phyloP scores from a whole-genome alignment of 768 basidiomycete genomes.

The Pleurotus pulmonarius region DNA sequence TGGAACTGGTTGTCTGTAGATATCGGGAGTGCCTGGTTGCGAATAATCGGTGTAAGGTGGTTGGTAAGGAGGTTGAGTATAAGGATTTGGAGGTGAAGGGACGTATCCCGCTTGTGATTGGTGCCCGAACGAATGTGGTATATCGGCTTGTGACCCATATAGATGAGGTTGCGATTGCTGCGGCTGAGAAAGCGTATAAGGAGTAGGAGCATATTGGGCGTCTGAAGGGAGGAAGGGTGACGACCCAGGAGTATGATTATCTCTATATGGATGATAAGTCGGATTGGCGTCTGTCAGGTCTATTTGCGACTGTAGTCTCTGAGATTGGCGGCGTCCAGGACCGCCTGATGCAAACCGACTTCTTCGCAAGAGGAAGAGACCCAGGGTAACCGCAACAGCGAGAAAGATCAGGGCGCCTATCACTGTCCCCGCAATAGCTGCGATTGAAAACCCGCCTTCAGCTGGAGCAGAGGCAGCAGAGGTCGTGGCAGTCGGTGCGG shows the following conservation, averaged over 20 bases:
- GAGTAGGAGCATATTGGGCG: background rate
- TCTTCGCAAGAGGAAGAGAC: conserved; percentile 46
- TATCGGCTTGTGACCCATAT: background rate
- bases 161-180: background rate
- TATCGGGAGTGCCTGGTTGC: background rate
- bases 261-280: conserved; percentile 25
- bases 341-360: conserved; percentile 16
- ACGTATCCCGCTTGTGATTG: background rate
- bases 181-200: background rate
- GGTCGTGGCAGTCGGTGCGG: conserved; percentile 20
- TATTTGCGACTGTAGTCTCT: conserved; percentile 28
- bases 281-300: conserved; percentile 25
- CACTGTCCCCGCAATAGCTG: conserved; percentile 48
- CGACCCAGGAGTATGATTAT: conserved; percentile 11
- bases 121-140: background rate
- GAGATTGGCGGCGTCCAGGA: conserved; percentile 21
- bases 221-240: conserved; percentile 28
- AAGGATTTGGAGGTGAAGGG: background rate
- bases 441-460: conserved; percentile 28
- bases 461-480: conserved; percentile 18
- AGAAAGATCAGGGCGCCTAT: conserved; percentile 52
- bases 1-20: background rate
- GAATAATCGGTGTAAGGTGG: conserved; percentile 9
- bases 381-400: conserved; percentile 47
- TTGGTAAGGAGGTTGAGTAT: conserved; percentile 1